These are phyloP conservation scores for Nothopassalora personata DNA, from an alignment of 2,329 filamentous ascomycete species.

Conservation along the genomic window DNA sequence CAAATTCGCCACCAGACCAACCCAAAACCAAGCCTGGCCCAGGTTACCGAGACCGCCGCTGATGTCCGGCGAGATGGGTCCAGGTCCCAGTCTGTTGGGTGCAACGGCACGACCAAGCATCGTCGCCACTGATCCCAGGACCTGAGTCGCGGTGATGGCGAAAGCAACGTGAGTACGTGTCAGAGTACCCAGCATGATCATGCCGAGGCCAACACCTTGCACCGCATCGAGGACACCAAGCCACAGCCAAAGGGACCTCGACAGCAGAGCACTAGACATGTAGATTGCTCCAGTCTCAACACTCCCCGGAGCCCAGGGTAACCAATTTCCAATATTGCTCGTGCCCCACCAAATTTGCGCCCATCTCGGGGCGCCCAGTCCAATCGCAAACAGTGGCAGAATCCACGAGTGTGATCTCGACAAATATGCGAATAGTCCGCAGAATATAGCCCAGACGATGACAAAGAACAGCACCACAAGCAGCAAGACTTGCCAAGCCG, in stretches of 20 bases:
- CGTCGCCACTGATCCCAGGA: constrained; percentile 55
- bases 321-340: constrained; percentile 53
- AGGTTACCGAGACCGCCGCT: constrained; percentile 38
- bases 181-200: constrained; percentile 58
- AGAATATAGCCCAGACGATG: constrained; percentile 49
- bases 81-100: constrained; percentile 56
- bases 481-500: constrained; percentile 51
- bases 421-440: constrained; percentile 48
- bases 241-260: constrained; percentile 59
- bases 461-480: constrained; percentile 52
- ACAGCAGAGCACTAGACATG: constrained; percentile 49
- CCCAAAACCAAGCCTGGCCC: constrained; percentile 22
- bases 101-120: constrained; percentile 55
- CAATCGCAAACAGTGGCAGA: constrained; percentile 60
- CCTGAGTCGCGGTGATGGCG: constrained; percentile 55
- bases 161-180: constrained; percentile 60
- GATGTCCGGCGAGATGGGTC: constrained; percentile 58
- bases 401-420: constrained; percentile 59
- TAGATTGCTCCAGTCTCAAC: constrained; percentile 37
- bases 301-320: constrained; percentile 50
- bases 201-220: constrained; percentile 61
- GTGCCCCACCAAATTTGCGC: constrained; percentile 62
- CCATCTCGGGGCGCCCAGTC: constrained; percentile 60
- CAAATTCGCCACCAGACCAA: constrained; percentile 18
- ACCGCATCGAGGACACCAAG: constrained; percentile 59